A percentile compares a stretch with the other conserved stretches of the same genome.
phyloP scores from a whole-genome alignment of 306 rosid species.

The Medicago lupulina region DNA sequence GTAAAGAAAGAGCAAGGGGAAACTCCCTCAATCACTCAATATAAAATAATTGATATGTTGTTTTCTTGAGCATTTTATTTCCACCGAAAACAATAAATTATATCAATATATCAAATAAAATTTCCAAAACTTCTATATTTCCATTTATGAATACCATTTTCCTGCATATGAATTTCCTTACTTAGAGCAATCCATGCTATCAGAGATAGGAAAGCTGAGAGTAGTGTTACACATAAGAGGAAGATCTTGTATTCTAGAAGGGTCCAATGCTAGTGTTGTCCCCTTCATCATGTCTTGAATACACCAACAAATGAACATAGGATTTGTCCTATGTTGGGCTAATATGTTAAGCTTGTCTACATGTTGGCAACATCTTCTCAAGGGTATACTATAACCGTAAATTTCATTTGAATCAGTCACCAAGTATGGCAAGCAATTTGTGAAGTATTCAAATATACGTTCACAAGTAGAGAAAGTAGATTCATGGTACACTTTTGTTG shows the following conservation, averaged over 20 bases:
- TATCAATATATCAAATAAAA: neutral
- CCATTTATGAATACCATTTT: neutral
- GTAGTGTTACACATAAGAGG: slow-evolving; percentile 43
- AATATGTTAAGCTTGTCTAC: slow-evolving; percentile 36
- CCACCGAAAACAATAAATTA: neutral
- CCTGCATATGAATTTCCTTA: slow-evolving; percentile 1
- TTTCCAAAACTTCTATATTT: neutral
- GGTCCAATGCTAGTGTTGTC: slow-evolving; percentile 17
- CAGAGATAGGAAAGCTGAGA: slow-evolving; percentile 54
- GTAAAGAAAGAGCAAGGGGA: too few relatives aligned
- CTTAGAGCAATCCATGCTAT: slow-evolving; percentile 53
- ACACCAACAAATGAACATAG: slow-evolving; percentile 40
- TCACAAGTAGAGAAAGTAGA: slow-evolving; percentile 28
- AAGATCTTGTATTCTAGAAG: slow-evolving; percentile 33
- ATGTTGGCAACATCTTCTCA: slow-evolving; percentile 42
- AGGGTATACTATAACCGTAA: neutral
- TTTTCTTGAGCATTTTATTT: neutral
- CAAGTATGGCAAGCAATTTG: slow-evolving; percentile 42
- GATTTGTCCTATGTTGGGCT: slow-evolving; percentile 37
- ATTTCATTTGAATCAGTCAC: slow-evolving; percentile 15
- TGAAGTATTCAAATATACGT: slow-evolving; percentile 40
- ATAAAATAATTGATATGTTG: too few relatives aligned
- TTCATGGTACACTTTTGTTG: neutral
- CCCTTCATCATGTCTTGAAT: slow-evolving; percentile 48
- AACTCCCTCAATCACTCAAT: neutral